Conservation (phyloP, 495 filamentous ascomycete species). For the Clohesyomyces aquaticus region DNA sequence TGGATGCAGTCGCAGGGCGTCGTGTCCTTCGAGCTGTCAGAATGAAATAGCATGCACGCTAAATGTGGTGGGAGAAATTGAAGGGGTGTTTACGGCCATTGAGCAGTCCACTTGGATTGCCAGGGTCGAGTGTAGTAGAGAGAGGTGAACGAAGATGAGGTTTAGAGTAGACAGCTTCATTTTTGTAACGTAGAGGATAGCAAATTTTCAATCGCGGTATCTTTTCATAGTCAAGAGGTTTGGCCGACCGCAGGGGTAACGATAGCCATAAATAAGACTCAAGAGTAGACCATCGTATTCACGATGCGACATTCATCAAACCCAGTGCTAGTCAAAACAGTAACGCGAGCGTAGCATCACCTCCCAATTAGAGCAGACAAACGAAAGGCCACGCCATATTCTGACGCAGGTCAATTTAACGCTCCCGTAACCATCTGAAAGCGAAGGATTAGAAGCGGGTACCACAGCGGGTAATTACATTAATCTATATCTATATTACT, state of each 20-base stretch:
- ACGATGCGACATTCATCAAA: neutral
- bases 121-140: neutral
- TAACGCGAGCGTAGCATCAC: neutral
- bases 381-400: neutral
- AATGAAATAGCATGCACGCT: too few species aligned
- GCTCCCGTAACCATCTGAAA: neutral
- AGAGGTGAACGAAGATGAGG: conserved; percentile 4
- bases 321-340: neutral
- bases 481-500: neutral
- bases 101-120: conserved; percentile 22
- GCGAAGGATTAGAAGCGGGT: neutral
- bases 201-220: neutral
- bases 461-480: neutral
- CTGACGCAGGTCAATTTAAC: neutral
- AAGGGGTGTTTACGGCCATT: conserved; percentile 24
- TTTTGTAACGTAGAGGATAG: neutral
- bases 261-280: too few species aligned
- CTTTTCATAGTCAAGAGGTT: neutral
- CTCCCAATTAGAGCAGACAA: neutral
- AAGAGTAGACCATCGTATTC: neutral
- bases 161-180: conserved; percentile 9
- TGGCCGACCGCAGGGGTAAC: too few species aligned
- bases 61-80: too few species aligned
- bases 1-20: conserved; percentile 28
- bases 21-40: too few species aligned